Conservation (phyloP, 2,329 filamentous ascomycete species). For the Verticillium albo-atrum region DNA sequence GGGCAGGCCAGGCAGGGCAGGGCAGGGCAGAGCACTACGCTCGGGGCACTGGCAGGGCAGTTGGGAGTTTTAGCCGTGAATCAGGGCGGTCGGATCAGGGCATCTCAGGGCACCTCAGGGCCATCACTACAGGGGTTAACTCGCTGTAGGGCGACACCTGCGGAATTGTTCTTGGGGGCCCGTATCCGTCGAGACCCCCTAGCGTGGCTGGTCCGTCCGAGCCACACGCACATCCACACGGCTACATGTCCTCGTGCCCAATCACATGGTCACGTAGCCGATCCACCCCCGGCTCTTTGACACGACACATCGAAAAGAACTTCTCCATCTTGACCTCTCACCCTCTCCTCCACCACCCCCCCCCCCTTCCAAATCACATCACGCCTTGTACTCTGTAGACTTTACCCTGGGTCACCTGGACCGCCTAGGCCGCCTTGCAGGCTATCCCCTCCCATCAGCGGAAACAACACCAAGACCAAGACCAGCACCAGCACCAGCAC, state of each 20-base stretch:
- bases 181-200: background rate
- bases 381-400: background rate
- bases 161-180: background rate
- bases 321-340: background rate
- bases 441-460: background rate
- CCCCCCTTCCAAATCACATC: too few relatives aligned
- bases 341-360: too few relatives aligned
- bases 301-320: background rate
- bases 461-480: background rate
- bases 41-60: background rate
- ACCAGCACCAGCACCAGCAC: background rate
- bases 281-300: background rate
- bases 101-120: background rate
- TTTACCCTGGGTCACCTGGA: background rate
- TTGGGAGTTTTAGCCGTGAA: background rate
- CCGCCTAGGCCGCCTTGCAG: background rate
- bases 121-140: background rate
- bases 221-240: background rate
- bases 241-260: background rate
- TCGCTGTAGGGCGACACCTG: background rate
- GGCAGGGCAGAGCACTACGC: too few relatives aligned
- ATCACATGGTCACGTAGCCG: background rate
- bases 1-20: background rate
- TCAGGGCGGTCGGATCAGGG: background rate
- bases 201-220: background rate